Evolutionary conservation across 2,329 filamentous ascomycete species (phyloP), one percentile per base, ranked within the genome.

Genomic region (Plectosphaerella plurivora): DNA sequence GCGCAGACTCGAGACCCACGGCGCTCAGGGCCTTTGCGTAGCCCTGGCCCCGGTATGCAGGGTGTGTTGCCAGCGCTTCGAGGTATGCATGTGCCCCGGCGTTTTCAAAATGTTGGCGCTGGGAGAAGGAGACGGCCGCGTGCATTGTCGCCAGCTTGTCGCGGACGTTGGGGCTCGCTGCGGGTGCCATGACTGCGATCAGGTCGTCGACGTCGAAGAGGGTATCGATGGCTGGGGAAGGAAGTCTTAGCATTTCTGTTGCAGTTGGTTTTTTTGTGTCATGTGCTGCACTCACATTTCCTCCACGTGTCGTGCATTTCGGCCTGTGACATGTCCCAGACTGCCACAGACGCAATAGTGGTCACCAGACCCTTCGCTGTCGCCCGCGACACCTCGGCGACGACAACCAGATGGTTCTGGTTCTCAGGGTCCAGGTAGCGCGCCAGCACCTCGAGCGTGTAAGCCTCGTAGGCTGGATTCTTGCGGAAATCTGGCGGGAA

Each of bases 251-350:
- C 16, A 5, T 28, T 28, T 28, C 15, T 10, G 15, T 16, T 14
- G n/a, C n/a, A n/a, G n/a, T n/a, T n/a, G n/a, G n/a, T 39, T 39
- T 14, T 39, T 37, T 37, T 7, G 35, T 9, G 41, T 12, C n/a
- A 44, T 20, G 16, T 20, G 10, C 10, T 18, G 9, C n/a, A 44
- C 41, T 16, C 18, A 44, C 41, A 44, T 7, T 20, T 20, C 7
- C 41, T n/a, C 41, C 41, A 44, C 11, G 41, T 44, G n/a, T 44
- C 16, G n/a, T 44, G 41, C 4, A 18, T 12, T 3, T 18, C n/a
- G 12, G 41, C 16, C n/a, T 12, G 41, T 6, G 36, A 24, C 24
- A 44, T 55, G 35, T 60, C 59, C 54, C 57, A 60, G 33, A 55
- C 55, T 5, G 53, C 49, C 8, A 51, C 55, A 10, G 41, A 44